Evolutionary conservation across 371 early-diverging fungal genomes (phyloP).

Genomic region (Mycotypha africana): DNA sequence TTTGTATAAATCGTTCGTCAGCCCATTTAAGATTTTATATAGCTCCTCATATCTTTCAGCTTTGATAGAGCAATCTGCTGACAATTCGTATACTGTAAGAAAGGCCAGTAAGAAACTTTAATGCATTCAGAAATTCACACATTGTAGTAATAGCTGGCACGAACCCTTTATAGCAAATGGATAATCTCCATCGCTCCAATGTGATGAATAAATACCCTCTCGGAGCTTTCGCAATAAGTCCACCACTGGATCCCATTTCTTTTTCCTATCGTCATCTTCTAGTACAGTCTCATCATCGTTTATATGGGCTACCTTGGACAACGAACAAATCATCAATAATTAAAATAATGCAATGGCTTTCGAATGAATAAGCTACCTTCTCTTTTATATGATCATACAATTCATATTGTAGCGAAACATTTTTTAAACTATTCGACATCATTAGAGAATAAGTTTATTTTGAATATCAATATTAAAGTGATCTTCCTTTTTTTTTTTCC

Average conservation of each 20-base stretch:
- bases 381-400: constrained; percentile 9
- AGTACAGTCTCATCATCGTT: no score
- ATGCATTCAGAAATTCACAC: no score
- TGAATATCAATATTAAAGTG: no score
- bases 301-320: no score
- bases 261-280: neutral
- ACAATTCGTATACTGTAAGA: no score
- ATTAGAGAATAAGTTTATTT: neutral
- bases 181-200: constrained; percentile 11
- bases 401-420: constrained; percentile 7
- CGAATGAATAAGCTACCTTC: no score
- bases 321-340: no score
- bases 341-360: no score
- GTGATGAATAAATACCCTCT: constrained; percentile 16
- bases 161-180: constrained; percentile 15
- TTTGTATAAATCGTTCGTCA: constrained; percentile 10
- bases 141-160: neutral
- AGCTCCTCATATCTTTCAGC: constrained; percentile 15
- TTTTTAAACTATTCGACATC: constrained; percentile 4
- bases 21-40: constrained; percentile 5
- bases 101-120: constrained; percentile 12
- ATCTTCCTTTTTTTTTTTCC: no score
- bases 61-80: constrained; percentile 6
- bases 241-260: constrained; percentile 14
- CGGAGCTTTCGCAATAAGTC: constrained; percentile 14